Conservation (phyloP, 441 rosid genomes). For the Jatropha podagrica region DNA sequence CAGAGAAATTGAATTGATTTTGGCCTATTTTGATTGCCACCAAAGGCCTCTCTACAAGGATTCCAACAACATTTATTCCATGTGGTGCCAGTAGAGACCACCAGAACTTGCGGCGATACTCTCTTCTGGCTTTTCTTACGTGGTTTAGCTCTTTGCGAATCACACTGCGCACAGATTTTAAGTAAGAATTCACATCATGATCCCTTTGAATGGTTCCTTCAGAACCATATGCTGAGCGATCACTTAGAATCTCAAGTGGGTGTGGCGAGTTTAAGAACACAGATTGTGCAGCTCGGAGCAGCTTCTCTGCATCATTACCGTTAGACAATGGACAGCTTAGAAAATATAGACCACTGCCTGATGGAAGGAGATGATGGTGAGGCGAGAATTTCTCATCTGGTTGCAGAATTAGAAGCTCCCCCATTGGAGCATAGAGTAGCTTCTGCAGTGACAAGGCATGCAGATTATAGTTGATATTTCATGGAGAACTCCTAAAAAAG, state of each 20-base stretch:
- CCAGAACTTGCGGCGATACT: conserved; percentile 64
- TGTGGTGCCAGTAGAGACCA: conserved; percentile 55
- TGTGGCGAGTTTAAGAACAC: conserved; percentile 87
- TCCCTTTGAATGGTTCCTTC: conserved; percentile 82
- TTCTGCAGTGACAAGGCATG: conserved; percentile 47
- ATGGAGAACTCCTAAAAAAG: neutral
- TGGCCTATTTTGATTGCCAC: conserved; percentile 29
- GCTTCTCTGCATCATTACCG: conserved; percentile 47
- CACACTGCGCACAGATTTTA: conserved; percentile 59
- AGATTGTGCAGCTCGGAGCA: conserved; percentile 57
- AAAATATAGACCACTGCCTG: conserved; percentile 76
- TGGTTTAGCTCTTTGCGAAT: conserved; percentile 68
- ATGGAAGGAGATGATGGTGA: conserved; percentile 82
- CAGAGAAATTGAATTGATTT: conserved; percentile 53
- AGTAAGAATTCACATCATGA: conserved; percentile 85
- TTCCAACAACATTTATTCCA: conserved; percentile 21
- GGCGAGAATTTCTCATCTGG: conserved; percentile 93
- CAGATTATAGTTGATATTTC: neutral
- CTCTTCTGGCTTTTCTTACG: conserved; percentile 60
- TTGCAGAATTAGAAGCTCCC: conserved; percentile 86
- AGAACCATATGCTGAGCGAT: conserved; percentile 80
- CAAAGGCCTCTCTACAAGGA: conserved; percentile 32
- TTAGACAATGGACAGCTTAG: conserved; percentile 44
- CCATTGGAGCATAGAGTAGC: conserved; percentile 84
- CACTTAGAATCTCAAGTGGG: conserved; percentile 89